phyloP scores from a whole-genome alignment of 2,329 filamentous ascomycete species.

The Botrytis sinoallii region DNA sequence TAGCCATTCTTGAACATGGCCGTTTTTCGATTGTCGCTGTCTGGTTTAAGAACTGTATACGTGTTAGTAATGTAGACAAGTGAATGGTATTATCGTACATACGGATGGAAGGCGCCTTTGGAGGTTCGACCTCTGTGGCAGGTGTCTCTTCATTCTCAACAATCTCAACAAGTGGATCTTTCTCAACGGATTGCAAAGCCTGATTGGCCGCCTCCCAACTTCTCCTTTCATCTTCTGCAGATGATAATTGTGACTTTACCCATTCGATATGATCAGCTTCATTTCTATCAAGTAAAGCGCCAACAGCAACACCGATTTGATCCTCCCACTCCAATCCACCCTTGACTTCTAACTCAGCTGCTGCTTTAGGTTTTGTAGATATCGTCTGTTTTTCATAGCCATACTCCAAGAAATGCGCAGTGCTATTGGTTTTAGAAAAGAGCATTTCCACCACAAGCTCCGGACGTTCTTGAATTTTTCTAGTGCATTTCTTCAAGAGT shows the following conservation, averaged over 20 bases:
- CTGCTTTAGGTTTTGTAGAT: constrained; percentile 63
- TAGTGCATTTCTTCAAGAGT: constrained; percentile 75
- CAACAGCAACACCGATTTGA: constrained; percentile 73
- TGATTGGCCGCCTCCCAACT: constrained; percentile 73
- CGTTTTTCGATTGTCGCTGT: constrained; percentile 62
- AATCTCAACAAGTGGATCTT: constrained; percentile 39
- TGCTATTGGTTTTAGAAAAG: constrained; percentile 86
- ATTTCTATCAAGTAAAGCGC: constrained; percentile 75
- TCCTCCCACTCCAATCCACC: constrained; percentile 61
- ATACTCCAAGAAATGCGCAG: constrained; percentile 83
- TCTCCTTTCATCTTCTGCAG: constrained; percentile 68
- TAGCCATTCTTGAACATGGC: constrained; percentile 89
- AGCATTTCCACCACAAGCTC: constrained; percentile 87
- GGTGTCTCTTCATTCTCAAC: constrained; percentile 38
- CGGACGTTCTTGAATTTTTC: constrained; percentile 80
- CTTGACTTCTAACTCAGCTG: constrained; percentile 80
- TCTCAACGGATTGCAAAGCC: constrained; percentile 50
- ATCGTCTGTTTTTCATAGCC: constrained; percentile 79
- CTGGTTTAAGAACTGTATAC: constrained; percentile 42
- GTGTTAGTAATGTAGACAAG: constrained; percentile 25
- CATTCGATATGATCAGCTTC: constrained; percentile 75
- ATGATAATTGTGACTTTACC: constrained; percentile 69
- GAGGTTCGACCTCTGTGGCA: constrained; percentile 35
- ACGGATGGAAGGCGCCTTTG: constrained; percentile 52
- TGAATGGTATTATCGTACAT: constrained; percentile 37